Percentiles rank a stretch among this genome's conserved stretches.
Evolutionary conservation across 1,139 yeast species (phyloP).

Genomic region (Suhomyces anneliseae): DNA sequence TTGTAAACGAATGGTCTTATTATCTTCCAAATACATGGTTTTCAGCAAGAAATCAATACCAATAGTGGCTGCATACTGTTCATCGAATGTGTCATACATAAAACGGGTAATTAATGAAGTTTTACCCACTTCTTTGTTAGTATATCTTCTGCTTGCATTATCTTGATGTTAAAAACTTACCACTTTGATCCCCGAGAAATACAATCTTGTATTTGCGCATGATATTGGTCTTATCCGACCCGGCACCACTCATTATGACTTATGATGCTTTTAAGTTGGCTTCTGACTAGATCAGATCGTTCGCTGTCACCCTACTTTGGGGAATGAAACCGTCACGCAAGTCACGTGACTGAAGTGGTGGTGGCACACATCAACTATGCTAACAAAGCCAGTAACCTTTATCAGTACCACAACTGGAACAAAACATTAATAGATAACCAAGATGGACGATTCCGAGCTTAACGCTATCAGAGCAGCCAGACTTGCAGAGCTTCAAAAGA

Average conservation of each 20-base stretch:
- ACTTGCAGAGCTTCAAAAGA: conserved; percentile 72
- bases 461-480: conserved; percentile 89
- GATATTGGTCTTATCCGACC: conserved; percentile 18
- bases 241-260: conserved; percentile 4
- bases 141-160: conserved; percentile 2
- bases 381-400: too few species aligned
- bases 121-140: conserved; percentile 68
- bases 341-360: background rate
- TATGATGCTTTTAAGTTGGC: background rate
- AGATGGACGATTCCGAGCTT: conserved; percentile 76
- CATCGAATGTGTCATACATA: conserved; percentile 98
- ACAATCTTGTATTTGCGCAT: conserved; percentile 84
- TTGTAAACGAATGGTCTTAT: conserved; percentile 50
- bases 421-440: background rate
- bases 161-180: conserved; percentile 32
- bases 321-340: background rate
- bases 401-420: background rate
- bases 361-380: background rate
- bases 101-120: conserved; percentile 93
- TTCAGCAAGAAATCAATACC: conserved; percentile 95
- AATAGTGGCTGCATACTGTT: conserved; percentile 91
- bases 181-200: conserved; percentile 95
- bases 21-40: conserved; percentile 61
- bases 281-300: background rate
- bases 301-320: background rate